Evolutionary conservation across 2,329 filamentous ascomycete genomes (phyloP).

Genomic region (Biscogniauxia sp.): DNA sequence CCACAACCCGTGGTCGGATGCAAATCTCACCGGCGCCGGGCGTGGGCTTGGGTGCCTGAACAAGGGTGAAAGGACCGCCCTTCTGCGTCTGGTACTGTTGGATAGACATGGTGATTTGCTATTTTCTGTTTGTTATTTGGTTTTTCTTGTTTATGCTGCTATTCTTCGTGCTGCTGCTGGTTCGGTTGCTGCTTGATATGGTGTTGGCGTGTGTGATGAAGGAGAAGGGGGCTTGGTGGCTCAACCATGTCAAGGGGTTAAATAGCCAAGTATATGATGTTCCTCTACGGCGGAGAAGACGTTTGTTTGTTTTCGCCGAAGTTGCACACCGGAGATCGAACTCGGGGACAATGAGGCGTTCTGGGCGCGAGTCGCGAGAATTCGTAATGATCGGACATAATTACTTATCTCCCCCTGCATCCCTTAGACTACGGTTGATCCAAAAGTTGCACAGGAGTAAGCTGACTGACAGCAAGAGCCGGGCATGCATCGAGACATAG

Average conservation of each 20-base stretch:
- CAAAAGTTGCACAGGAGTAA: neutral
- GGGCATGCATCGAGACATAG: too few species aligned
- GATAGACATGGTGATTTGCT: conserved; percentile 8
- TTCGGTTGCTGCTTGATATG: neutral
- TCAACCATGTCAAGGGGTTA: neutral
- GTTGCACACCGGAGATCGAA: neutral
- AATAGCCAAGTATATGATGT: neutral
- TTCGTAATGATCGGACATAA: neutral
- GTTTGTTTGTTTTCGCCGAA: too few species aligned
- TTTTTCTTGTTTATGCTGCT: too few species aligned
- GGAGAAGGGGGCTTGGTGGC: neutral
- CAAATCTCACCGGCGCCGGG: conserved; percentile 29
- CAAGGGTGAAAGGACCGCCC: conserved; percentile 15
- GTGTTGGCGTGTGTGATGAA: neutral
- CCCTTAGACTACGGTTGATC: too few species aligned
- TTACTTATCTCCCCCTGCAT: neutral
- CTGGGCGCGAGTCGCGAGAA: neutral
- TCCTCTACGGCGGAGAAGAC: neutral
- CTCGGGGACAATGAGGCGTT: neutral
- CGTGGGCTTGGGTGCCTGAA: conserved; percentile 20
- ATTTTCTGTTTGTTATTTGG: neutral
- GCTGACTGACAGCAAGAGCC: neutral
- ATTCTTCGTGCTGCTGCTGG: too few species aligned
- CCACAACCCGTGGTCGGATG: conserved; percentile 33
- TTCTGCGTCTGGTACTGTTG: conserved; percentile 13